These are phyloP conservation scores for Talaromyces funiculosus DNA, from an alignment of 2,329 filamentous ascomycete genomes.

Conservation along the genomic window DNA sequence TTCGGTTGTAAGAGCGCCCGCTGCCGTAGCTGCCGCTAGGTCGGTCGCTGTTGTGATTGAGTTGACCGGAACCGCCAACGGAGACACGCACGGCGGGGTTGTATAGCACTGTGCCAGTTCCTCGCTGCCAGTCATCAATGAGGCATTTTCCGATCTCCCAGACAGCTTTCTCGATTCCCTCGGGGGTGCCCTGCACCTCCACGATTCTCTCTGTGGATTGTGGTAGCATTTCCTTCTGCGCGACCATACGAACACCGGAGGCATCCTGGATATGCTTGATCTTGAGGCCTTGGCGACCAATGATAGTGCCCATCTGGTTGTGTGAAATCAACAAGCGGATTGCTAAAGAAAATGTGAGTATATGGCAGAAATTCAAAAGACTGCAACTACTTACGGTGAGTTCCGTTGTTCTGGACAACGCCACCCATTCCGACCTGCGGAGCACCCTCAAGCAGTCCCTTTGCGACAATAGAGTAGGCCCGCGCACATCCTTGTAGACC, in stretches of 20 bases:
- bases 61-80: conserved; percentile 51
- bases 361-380: neutral
- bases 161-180: conserved; percentile 89
- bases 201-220: conserved; percentile 98
- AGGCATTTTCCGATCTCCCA: conserved; percentile 99
- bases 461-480: conserved; percentile 89
- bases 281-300: conserved; percentile 90
- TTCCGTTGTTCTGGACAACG: conserved; percentile 77
- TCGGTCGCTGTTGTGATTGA: conserved; percentile 44
- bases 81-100: conserved; percentile 91
- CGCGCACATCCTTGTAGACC: conserved; percentile 81
- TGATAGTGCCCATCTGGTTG: conserved; percentile 99
- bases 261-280: conserved; percentile 99
- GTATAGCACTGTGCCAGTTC: conserved; percentile 94
- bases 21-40: conserved; percentile 34
- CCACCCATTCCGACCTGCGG: conserved; percentile 96
- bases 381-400: conserved; percentile 69
- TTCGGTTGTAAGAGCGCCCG: conserved; percentile 76
- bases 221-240: conserved; percentile 98
- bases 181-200: conserved; percentile 89
- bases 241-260: conserved; percentile 96
- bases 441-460: conserved; percentile 84
- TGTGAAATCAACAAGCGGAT: conserved; percentile 98
- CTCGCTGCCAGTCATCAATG: conserved; percentile 95
- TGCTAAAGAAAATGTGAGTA: conserved; percentile 40